Evolutionary conservation across 331 rosid genomes (phyloP), one percentile per base, ranked within the genome.

Genomic region (Malus hybrid): DNA sequence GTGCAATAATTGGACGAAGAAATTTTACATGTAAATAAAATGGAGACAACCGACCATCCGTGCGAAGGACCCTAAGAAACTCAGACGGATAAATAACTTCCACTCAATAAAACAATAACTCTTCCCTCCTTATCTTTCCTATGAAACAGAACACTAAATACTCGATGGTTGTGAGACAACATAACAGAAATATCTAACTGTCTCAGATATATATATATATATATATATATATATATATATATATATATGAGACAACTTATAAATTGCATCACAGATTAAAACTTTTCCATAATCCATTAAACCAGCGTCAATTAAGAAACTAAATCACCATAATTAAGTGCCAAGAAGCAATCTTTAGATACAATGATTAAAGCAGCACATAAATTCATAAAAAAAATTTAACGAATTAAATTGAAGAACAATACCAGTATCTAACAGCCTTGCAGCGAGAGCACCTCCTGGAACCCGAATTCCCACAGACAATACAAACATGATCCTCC

Each of bases 371-470:
- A 50, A 7, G 32, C 13, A 60, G 24, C n/a, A 42, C 28, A 42
- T 24, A 52, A 48, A 61, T 11, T 24, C 13, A 2, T 9, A 10
- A 16, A 30, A 34, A 33, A 48, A 6, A 7, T 3, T 30, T 16
- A 16, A 3, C 24, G 18, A 53, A n/a, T 13, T 4, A 63, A 67
- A 28, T 63, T 32, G 30, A 32, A 26, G 53, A 32, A 16, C 16
- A n/a, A 24, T 34, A 95, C 99, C 99, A 95, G 80, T 95, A 95
- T 66, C 87, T 79, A 4, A 92, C 89, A 10, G 90, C 87, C 74
- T 95, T 95, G 78, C 99, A 95, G 65, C 97, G 89, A 0, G 99
- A 89, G 82, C 99, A 95, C 80, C 77, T 84, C 75, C 88, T 90
- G 29, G 87, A 9, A 72, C 79, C 86, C 55, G 13, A 66, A 4